Evolutionary conservation across 169 alveolate genomes (phyloP), one percentile per base, ranked within the genome.

Genomic region (Eimeria tenella): DNA sequence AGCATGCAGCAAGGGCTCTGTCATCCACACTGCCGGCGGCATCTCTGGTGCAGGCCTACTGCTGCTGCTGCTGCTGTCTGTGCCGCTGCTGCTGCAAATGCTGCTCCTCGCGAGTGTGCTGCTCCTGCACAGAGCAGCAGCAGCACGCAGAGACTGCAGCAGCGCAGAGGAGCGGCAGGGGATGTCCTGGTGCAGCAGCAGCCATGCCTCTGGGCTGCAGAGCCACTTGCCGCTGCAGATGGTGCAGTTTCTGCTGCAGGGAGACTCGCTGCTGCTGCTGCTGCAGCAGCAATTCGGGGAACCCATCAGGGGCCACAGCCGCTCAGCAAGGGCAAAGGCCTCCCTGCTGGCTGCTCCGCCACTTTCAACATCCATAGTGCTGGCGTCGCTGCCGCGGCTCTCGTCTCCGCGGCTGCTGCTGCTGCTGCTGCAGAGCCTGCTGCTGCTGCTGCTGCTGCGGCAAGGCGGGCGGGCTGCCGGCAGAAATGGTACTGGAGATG

Each of bases 381-480:
- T 60, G 90, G 11, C 63, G 75, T 23, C 58, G 90, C 62, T 56
- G 90, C 73, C 23, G 90, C 90, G 58, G 83, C 83, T 9, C 0
- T 49, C 60, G 25, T 49, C 60, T 1, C 4, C 31, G 4, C 31
- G 62, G 83, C 60, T 21, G 58, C 83, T 49, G 62, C 83, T 49
- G 87, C 65, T 73, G 84, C 84, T 73, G 84, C 84, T 73, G 62
- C 25, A 5, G 13, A 31, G n/a, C 52, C 70, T 77, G 87, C 55
- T 56, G 89, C 90, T 82, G 77, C 70, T 60, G 75, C 58, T 82
- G 90, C 90, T 82, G 90, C 90, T 56, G 90, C 73, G 25, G 90
- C 74, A 8, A 15, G 60, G 4, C 5, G 4, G 13, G 11, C 75
- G 23, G 5, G 90, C 25, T 6, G 65, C 60, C 50, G 90, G 90